Conservation (phyloP, 352 stramenopile genomes). For the Phytophthora tentaculata region DNA sequence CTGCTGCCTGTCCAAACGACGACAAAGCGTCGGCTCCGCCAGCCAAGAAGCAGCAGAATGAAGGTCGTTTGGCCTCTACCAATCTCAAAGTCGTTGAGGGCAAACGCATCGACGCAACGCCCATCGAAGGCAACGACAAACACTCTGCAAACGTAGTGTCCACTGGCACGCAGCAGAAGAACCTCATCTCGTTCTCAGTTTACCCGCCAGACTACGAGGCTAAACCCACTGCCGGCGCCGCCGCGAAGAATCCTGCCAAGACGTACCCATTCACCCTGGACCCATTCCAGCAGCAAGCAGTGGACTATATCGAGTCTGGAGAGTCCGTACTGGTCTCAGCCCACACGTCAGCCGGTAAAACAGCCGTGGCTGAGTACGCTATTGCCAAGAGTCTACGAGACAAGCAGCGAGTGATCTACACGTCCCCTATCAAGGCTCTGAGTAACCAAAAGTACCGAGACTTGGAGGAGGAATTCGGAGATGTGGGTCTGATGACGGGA, state of each 20-base stretch:
- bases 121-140: slow-evolving; percentile 41
- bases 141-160: slow-evolving; percentile 67
- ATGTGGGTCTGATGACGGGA: slow-evolving; percentile 99
- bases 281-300: slow-evolving; percentile 97
- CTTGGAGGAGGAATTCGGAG: slow-evolving; percentile 92
- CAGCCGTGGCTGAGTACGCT: slow-evolving; percentile 98
- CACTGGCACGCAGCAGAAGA: slow-evolving; percentile 96
- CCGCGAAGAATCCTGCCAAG: slow-evolving; percentile 92
- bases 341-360: slow-evolving; percentile 98
- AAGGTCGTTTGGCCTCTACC: slow-evolving; percentile 36
- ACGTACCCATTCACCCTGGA: slow-evolving; percentile 98
- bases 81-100: slow-evolving; percentile 72
- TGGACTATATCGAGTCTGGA: slow-evolving; percentile 96
- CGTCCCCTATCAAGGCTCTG: slow-evolving; percentile 99
- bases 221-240: slow-evolving; percentile 52
- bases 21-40: slow-evolving; percentile 45
- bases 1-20: slow-evolving; percentile 29
- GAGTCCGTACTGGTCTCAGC: slow-evolving; percentile 99
- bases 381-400: slow-evolving; percentile 97
- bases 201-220: slow-evolving; percentile 79
- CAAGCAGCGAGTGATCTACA: slow-evolving; percentile 98
- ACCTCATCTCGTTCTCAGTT: slow-evolving; percentile 95
- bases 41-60: slow-evolving; percentile 59
- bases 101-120: slow-evolving; percentile 77
- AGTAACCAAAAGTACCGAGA: slow-evolving; percentile 99